A percentile compares a stretch with the other conserved stretches of the same genome.
These are phyloP conservation scores for Rhytidhysteron rufulum DNA, from an alignment of 2,329 filamentous ascomycete genomes.

Conservation along the genomic window DNA sequence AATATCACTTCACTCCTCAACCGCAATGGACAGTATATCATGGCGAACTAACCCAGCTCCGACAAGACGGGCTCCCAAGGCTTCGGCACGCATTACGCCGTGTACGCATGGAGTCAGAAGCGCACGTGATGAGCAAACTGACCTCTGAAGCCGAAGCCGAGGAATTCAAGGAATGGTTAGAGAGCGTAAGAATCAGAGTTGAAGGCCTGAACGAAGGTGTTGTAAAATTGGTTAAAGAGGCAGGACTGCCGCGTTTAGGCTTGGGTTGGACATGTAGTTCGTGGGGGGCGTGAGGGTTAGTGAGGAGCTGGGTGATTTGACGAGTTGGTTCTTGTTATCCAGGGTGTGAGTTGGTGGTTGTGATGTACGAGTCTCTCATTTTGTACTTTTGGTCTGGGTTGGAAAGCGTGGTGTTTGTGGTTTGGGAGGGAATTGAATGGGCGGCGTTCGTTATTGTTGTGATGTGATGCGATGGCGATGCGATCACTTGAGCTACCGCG, in stretches of 20 bases:
- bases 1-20: slow-evolving; percentile 12
- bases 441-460: too few species aligned
- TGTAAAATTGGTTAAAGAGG: too few species aligned
- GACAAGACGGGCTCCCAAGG: slow-evolving; percentile 38
- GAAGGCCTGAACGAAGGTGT: slow-evolving; percentile 28
- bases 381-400: too few species aligned
- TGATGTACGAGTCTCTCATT: too few species aligned
- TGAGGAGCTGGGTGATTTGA: too few species aligned
- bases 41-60: slow-evolving; percentile 36
- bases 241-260: slow-evolving; percentile 23
- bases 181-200: slow-evolving; percentile 30
- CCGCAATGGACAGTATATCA: slow-evolving; percentile 30
- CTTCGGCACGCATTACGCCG: slow-evolving; percentile 38
- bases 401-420: too few species aligned
- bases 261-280: slow-evolving; percentile 36
- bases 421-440: too few species aligned
- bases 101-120: slow-evolving; percentile 31
- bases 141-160: slow-evolving; percentile 18
- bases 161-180: slow-evolving; percentile 39
- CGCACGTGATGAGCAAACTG: slow-evolving; percentile 20
- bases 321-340: too few species aligned
- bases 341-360: too few species aligned
- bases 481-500: too few species aligned
- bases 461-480: too few species aligned
- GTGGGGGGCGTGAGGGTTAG: slow-evolving; percentile 3